phyloP scores from a whole-genome alignment of 257 asterid genomes.

The Voacanga thouarsii region DNA sequence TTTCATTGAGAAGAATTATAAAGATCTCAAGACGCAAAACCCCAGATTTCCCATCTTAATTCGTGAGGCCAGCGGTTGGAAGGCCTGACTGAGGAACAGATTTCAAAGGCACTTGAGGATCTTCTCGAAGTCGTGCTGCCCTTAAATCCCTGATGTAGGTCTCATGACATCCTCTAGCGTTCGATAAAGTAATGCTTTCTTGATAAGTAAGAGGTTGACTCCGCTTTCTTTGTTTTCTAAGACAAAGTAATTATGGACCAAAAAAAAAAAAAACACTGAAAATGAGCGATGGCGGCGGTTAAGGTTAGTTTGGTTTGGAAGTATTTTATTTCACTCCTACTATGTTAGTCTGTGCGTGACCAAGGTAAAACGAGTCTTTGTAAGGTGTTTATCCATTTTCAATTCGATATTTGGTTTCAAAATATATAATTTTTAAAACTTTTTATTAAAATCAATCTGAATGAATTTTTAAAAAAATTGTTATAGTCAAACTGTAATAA shows the following conservation, averaged over 20 bases:
- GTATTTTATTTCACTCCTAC: neutral
- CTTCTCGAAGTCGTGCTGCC: constrained; percentile 64
- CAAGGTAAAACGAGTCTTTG: too few species aligned
- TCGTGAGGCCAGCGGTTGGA: constrained; percentile 75
- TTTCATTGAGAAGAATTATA: constrained; percentile 76
- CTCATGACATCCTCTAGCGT: constrained; percentile 1
- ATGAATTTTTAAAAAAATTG: too few species aligned
- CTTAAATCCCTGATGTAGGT: constrained; percentile 29
- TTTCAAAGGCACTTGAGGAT: constrained; percentile 75
- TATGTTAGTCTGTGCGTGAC: neutral
- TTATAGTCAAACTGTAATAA: too few species aligned
- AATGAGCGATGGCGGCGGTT: neutral
- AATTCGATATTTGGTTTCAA: too few species aligned
- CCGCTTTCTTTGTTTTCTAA: neutral
- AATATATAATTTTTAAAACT: too few species aligned
- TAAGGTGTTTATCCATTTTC: too few species aligned
- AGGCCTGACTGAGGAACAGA: constrained; percentile 71
- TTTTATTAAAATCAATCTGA: too few species aligned
- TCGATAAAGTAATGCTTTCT: constrained; percentile 15
- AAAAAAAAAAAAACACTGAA: too few species aligned
- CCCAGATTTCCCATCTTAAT: constrained; percentile 83
- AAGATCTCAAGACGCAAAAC: constrained; percentile 79
- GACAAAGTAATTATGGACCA: too few species aligned
- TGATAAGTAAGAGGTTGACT: neutral
- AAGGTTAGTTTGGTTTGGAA: neutral